Evolutionary conservation across 768 basidiomycete species (phyloP).

Genomic region (Tephrocybe sp.): DNA sequence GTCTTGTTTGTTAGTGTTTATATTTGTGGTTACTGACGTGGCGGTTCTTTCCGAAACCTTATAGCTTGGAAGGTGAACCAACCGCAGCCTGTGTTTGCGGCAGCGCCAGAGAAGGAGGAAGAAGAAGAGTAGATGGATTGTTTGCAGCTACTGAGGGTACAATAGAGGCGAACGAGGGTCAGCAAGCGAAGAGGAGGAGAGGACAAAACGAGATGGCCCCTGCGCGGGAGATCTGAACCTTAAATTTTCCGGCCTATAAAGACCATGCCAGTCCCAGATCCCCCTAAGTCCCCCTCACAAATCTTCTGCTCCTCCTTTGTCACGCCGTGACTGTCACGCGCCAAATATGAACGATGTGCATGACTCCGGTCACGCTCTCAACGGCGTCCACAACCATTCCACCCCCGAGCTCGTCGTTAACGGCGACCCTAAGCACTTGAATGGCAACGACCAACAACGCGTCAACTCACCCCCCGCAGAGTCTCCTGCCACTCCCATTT

Average conservation of each 20-base stretch:
- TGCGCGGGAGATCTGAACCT: slow-evolving; percentile 84
- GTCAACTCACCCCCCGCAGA: slow-evolving; percentile 43
- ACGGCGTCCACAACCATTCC: slow-evolving; percentile 38
- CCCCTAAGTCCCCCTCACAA: slow-evolving; percentile 80
- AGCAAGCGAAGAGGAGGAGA: slow-evolving; percentile 21
- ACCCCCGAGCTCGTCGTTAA: slow-evolving; percentile 30
- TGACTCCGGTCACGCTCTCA: slow-evolving; percentile 37
- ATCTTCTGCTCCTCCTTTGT: slow-evolving; percentile 58
- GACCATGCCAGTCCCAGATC: slow-evolving; percentile 68
- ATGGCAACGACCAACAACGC: slow-evolving; percentile 32
- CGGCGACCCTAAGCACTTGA: slow-evolving; percentile 37
- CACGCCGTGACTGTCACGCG: slow-evolving; percentile 79
- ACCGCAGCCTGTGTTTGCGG: slow-evolving; percentile 82
- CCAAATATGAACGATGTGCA: slow-evolving; percentile 64
- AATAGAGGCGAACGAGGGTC: slow-evolving; percentile 13
- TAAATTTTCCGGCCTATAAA: slow-evolving; percentile 82
- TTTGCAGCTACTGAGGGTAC: slow-evolving; percentile 4
- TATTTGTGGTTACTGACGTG: slow-evolving; percentile 61
- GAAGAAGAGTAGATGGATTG: slow-evolving; percentile 36
- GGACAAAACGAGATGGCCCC: slow-evolving; percentile 54
- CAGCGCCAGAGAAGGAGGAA: slow-evolving; percentile 59
- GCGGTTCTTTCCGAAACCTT: slow-evolving; percentile 56
- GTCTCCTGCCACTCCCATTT: slow-evolving; percentile 64
- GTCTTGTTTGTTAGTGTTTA: slow-evolving; percentile 40
- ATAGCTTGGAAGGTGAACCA: slow-evolving; percentile 86